These are phyloP conservation scores for Groenewaldozyma sp. DNA, from an alignment of 1,139 yeast genomes.

Conservation along the genomic window DNA sequence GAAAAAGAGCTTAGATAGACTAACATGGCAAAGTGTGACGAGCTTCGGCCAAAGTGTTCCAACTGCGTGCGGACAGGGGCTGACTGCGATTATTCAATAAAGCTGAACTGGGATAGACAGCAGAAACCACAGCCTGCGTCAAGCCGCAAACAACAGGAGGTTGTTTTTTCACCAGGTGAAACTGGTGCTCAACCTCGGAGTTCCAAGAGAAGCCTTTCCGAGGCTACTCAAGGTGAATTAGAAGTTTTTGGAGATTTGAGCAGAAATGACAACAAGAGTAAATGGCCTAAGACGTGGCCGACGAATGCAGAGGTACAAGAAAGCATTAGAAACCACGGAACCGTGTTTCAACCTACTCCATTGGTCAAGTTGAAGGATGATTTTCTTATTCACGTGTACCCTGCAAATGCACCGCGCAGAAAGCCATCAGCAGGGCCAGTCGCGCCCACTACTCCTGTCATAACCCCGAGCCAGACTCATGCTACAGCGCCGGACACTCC, in stretches of 20 bases:
- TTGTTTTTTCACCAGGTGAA: no score
- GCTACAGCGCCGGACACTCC: no score
- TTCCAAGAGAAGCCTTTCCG: no score
- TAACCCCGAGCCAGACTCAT: no score
- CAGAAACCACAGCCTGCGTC: neutral
- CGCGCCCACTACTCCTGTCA: no score
- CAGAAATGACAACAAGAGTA: neutral
- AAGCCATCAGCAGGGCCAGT: no score
- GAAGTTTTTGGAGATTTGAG: no score
- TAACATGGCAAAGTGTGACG: constrained; percentile 44
- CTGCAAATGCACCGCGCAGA: no score
- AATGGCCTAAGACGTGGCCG: constrained; percentile 2
- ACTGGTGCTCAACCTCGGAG: no score
- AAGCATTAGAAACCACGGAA: neutral
- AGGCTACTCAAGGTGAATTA: no score
- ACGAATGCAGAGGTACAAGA: constrained; percentile 1
- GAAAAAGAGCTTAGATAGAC: neutral
- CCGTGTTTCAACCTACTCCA: constrained; percentile 1
- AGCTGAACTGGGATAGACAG: constrained; percentile 59
- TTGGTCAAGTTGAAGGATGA: constrained; percentile 6
- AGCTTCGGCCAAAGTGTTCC: constrained; percentile 55
- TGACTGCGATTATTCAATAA: constrained; percentile 56
- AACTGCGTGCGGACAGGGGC: constrained; percentile 44
- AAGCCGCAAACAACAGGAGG: neutral
- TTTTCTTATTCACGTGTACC: constrained; percentile 9